Base-by-base conservation (phyloP, 352 stramenopile species). In the Phytophthora agathidicida region DNA sequence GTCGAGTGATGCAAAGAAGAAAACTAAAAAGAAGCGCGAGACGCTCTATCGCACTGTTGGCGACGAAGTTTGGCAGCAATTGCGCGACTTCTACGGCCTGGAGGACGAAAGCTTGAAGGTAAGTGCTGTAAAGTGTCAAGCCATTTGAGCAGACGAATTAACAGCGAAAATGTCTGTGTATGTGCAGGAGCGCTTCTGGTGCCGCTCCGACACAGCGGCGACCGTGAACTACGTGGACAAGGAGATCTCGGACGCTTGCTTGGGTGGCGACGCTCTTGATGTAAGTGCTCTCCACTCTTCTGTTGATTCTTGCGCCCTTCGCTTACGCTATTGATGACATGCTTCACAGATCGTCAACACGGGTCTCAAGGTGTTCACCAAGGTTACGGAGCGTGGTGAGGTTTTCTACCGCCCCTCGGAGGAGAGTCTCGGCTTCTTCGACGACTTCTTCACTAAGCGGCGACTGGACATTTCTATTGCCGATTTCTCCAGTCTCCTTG, bases 341-440 rank as follows among this genome's bases (percentile, higher is more conserved):
- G 17, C 28, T 38, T 19, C 51, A 59, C 53, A 97, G 80, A 91
- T 98, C 54, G 84, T 98, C n/a, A 96, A 97, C 64, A 96, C 89
- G 37, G 92, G 92, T 5, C 83, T 97, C 46, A 93, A 94, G 55
- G 81, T 96, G 3, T 97, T 97, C 49, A 83, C 85, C 11, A 96
- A 96, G 43, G 65, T 86, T 26, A 85, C 71, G 2, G 77, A 90
- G 23, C 59, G 69, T 16, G 76, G 78, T 3, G 75, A 92, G 42
- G 80, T 79, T 9, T 91, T 84, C 50, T 97, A 96, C 58, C 89
- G 92, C 2, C 75, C 91, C 1, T 93, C 83, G 0, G 86, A 96
- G 48, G 92, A 98, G 38, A 89, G 80, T 22, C 71, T 98, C 11
- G 77, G 73, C 5, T 83, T 96, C 42, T 81, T 97, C 19, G 80